These are phyloP conservation scores for Trametes villosa DNA, from an alignment of 768 basidiomycete genomes.

Conservation along the genomic window DNA sequence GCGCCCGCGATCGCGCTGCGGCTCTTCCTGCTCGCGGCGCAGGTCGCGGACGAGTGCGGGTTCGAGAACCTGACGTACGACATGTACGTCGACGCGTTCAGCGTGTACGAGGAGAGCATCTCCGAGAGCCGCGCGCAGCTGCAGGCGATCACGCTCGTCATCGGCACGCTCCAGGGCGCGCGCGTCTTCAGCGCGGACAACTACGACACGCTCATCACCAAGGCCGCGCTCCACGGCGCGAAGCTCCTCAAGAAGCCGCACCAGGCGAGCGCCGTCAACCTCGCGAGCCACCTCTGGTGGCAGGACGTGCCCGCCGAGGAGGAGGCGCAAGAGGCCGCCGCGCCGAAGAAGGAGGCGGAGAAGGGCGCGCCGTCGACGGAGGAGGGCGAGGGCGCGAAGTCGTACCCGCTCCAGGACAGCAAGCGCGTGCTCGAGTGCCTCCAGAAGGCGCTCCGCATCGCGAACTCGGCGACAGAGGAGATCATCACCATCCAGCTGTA, in stretches of 20 bases:
- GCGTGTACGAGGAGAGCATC: conserved; percentile 96
- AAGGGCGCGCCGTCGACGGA: conserved; percentile 44
- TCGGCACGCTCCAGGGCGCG: conserved; percentile 86
- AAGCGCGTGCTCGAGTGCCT: conserved; percentile 97
- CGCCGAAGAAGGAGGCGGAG: conserved; percentile 33
- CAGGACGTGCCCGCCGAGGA: conserved; percentile 67
- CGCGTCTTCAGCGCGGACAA: conserved; percentile 93
- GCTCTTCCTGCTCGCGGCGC: conserved; percentile 93
- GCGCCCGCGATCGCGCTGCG: conserved; percentile 91
- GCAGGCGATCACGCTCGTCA: conserved; percentile 96
- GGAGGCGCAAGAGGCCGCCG: conserved; percentile 41
- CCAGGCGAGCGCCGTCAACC: conserved; percentile 91
- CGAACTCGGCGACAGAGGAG: conserved; percentile 95
- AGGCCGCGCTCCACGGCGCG: conserved; percentile 96
- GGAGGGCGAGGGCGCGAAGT: conserved; percentile 45
- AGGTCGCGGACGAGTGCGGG: conserved; percentile 92
- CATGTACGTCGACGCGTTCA: conserved; percentile 97
- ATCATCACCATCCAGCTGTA: conserved; percentile 96
- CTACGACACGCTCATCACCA: conserved; percentile 97
- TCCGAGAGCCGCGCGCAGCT: conserved; percentile 95
- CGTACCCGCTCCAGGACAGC: conserved; percentile 90
- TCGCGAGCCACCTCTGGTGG: conserved; percentile 99
- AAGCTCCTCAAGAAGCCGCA: conserved; percentile 98
- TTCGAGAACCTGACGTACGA: conserved; percentile 98
- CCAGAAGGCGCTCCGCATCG: conserved; percentile 95